These are phyloP conservation scores for Penicillium cataractarum DNA, from an alignment of 495 filamentous ascomycete genomes.

Conservation along the genomic window DNA sequence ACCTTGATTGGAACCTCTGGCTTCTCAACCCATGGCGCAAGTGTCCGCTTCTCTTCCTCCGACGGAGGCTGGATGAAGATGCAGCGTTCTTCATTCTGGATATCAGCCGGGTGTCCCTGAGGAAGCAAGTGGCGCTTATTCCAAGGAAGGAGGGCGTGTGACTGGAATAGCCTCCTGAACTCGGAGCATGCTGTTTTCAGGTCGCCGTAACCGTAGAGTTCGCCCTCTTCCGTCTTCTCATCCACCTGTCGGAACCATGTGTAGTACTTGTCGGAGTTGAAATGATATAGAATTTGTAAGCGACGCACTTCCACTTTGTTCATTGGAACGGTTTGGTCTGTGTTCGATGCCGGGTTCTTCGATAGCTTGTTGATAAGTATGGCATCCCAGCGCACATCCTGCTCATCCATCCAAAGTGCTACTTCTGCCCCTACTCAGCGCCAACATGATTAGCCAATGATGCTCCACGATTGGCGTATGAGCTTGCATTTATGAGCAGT, in stretches of 20 bases:
- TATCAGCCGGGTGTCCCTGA: neutral
- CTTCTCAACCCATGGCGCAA: neutral
- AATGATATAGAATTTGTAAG: conserved; percentile 16
- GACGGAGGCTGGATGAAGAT: conserved; percentile 9
- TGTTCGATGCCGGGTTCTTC: neutral
- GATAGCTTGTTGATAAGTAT: neutral
- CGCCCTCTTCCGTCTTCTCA: neutral
- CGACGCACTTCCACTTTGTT: neutral
- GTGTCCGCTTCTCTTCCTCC: neutral
- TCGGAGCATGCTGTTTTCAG: neutral
- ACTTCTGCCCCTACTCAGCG: neutral
- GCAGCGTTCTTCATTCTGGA: neutral
- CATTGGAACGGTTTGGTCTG: neutral
- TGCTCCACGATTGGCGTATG: no score
- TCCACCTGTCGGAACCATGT: neutral
- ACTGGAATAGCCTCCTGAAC: conserved; percentile 15
- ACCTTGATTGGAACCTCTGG: neutral
- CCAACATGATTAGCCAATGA: no score
- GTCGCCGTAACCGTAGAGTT: neutral
- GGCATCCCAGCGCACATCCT: neutral
- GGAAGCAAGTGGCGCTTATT: conserved; percentile 6
- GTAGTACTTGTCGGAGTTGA: neutral
- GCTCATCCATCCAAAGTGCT: neutral
- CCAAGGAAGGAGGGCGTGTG: conserved; percentile 12
- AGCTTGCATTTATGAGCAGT: neutral